A percentile compares a stretch with the other conserved stretches of the same genome.
Conservation (phyloP, 768 basidiomycete species). For the Rhizopogon vesiculosus region DNA sequence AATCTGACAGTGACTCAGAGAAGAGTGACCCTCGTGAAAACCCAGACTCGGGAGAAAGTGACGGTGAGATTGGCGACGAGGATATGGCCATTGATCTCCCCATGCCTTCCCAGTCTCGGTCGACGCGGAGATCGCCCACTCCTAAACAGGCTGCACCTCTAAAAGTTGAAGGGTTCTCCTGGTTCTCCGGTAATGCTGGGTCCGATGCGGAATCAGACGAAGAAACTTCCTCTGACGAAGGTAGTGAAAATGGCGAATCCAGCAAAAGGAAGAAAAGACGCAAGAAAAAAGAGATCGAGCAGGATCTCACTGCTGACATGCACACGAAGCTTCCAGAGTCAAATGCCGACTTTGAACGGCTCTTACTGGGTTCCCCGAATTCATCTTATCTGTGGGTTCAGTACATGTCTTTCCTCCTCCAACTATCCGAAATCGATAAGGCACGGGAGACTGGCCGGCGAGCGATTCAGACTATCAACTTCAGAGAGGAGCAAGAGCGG, state of each 20-base stretch:
- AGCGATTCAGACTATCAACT: conserved; percentile 83
- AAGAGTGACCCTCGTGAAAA: conserved; percentile 9
- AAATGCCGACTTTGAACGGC: conserved; percentile 90
- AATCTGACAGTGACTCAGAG: conserved; percentile 5
- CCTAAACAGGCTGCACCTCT: conserved; percentile 28
- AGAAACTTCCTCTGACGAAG: conserved; percentile 42
- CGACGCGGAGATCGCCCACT: not conserved
- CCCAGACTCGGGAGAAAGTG: conserved; percentile 9
- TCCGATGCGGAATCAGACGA: conserved; percentile 36
- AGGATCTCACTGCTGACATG: conserved; percentile 84
- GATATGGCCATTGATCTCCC: conserved; percentile 18
- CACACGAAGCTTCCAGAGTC: conserved; percentile 85
- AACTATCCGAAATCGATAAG: conserved; percentile 94
- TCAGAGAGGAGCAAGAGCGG: conserved; percentile 94
- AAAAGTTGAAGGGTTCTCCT: conserved; percentile 64
- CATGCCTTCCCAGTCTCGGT: not conserved
- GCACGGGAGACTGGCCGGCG: conserved; percentile 83
- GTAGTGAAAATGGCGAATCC: conserved; percentile 13
- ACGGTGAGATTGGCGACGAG: conserved; percentile 13
- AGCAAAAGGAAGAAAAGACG: conserved; percentile 58
- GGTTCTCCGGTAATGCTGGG: conserved; percentile 44
- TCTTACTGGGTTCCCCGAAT: conserved; percentile 90
- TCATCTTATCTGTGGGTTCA: conserved; percentile 99
- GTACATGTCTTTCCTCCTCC: conserved; percentile 98
- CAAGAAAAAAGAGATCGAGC: conserved; percentile 67